Evolutionary conservation across 2,329 filamentous ascomycete species (phyloP), one percentile per base, ranked within the genome.

Genomic region (Ceratocystis papillata): DNA sequence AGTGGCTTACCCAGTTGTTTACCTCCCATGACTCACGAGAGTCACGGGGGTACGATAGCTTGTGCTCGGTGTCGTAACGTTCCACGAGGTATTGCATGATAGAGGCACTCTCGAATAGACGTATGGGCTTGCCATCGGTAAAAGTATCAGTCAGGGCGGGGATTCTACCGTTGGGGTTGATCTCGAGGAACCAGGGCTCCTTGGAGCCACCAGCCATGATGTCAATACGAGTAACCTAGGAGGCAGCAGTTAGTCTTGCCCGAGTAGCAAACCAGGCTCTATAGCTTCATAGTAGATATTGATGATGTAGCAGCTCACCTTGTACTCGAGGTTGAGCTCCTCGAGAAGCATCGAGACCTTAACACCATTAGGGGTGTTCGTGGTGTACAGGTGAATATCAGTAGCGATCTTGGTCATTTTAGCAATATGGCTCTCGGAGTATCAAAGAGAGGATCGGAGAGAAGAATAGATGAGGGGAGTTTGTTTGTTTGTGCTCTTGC

Each of bases 121-220:
- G 81, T 73, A 96, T 90, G 44, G 79, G 78, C 74, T 87, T 78
- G 70, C 89, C 89, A 74, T 94, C 86, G 4, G 79, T 79, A 74
- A 89, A 87, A 5, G 80, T 88, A 76, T 96, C 91, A 6, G 89
- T 94, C 63, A 96, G 72, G 67, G 91, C 91, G 3, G 91, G 92
- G 71, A 96, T 96, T 70, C 91, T 88, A 69, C 91, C 91, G 74
- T 96, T 96, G 69, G 91, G 91, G 76, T 96, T 96, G 77, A 96
- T 95, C 64, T 86, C 85, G 33, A 95, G 82, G 77, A 93, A 96
- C 90, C 89, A 95, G 17, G 83, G 84, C 75, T 93, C 78, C 73
- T 77, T 65, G 15, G 28, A 30, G 30, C 64, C 45, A 25, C 62
- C 57, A 22, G 22, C 59, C 20, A 55, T 62, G 57, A 65, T 65